Evolutionary conservation across 225 moss, liverwort and hornwort species (phyloP).

Genomic region (Physcomitrium patens): DNA sequence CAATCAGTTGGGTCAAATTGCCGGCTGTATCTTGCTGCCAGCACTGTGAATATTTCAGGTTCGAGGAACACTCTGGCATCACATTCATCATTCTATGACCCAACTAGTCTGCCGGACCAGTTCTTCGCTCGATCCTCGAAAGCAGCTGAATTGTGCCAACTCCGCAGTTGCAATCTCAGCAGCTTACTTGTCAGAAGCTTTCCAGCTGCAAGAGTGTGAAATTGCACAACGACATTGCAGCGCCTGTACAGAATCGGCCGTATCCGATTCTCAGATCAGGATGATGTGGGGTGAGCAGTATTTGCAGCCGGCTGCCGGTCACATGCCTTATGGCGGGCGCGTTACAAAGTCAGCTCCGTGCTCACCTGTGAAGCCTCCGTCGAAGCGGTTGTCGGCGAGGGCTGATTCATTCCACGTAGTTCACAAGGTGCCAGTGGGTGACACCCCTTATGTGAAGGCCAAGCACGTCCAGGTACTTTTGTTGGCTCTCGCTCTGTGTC

Average conservation of each 20-base stretch:
- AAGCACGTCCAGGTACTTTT: slow-evolving; percentile 88
- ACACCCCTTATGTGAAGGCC: slow-evolving; percentile 95
- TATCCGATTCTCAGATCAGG: accelerated
- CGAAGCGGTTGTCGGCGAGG: slow-evolving; percentile 72
- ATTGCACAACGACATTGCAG: neutral
- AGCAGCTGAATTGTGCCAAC: too few relatives aligned
- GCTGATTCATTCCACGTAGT: slow-evolving; percentile 96
- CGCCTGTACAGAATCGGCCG: slow-evolving; percentile 3
- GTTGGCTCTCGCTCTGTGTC: neutral
- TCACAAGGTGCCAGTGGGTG: slow-evolving; percentile 94
- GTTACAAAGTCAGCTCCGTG: slow-evolving; percentile 93
- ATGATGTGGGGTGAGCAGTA: slow-evolving; percentile 73
- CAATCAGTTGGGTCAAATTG: neutral
- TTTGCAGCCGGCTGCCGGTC: slow-evolving; percentile 31
- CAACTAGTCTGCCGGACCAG: slow-evolving; percentile 18
- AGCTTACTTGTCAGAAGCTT: too few relatives aligned
- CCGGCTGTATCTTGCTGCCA: slow-evolving; percentile 22
- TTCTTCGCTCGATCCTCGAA: neutral
- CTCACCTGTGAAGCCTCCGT: slow-evolving; percentile 87
- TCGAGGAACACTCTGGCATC: too few relatives aligned
- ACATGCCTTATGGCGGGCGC: slow-evolving; percentile 49
- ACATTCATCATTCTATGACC: too few relatives aligned
- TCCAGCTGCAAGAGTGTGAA: too few relatives aligned
- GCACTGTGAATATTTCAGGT: neutral
- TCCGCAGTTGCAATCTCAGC: too few relatives aligned